A percentile compares a stretch with the other conserved stretches of the same genome.
phyloP scores from a whole-genome alignment of 345 rosid genomes.

The Reutealis trisperma region DNA sequence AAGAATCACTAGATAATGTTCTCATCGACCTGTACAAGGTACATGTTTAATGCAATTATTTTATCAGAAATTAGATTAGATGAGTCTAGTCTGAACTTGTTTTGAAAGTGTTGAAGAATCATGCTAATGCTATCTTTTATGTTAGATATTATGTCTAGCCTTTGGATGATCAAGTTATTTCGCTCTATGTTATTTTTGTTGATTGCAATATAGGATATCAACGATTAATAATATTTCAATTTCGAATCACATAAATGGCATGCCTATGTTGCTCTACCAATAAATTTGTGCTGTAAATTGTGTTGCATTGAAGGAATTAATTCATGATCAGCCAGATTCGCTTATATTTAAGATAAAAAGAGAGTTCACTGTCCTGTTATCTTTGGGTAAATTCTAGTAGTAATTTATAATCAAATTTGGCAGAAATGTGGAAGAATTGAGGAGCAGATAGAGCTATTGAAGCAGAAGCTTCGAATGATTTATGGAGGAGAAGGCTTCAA shows the following conservation, averaged over 20 bases:
- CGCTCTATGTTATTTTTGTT: not conserved
- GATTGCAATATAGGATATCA: not conserved
- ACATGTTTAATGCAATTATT: not conserved
- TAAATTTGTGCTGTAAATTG: too few species aligned
- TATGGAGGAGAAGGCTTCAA: constrained; percentile 84
- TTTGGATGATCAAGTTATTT: not conserved
- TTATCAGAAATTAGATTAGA: not conserved
- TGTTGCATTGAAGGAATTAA: too few species aligned
- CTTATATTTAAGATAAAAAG: not conserved
- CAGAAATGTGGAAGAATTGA: constrained; percentile 90
- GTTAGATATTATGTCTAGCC: not conserved
- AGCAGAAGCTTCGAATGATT: constrained; percentile 79
- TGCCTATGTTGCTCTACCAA: too few species aligned
- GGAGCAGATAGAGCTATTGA: constrained; percentile 76
- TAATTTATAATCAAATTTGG: not conserved
- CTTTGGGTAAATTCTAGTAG: not conserved
- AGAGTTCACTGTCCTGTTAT: not conserved
- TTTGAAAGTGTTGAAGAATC: not conserved
- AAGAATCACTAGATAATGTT: constrained; percentile 89
- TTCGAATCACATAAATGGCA: too few species aligned
- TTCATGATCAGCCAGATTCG: not conserved
- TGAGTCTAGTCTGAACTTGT: not conserved
- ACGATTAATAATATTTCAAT: not conserved
- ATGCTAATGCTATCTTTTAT: not conserved
- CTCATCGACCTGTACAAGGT: constrained; percentile 97